A percentile compares a stretch with the other conserved stretches of the same genome.
phyloP scores from a whole-genome alignment of 306 rosid genomes.

The Corylus heterophylla region DNA sequence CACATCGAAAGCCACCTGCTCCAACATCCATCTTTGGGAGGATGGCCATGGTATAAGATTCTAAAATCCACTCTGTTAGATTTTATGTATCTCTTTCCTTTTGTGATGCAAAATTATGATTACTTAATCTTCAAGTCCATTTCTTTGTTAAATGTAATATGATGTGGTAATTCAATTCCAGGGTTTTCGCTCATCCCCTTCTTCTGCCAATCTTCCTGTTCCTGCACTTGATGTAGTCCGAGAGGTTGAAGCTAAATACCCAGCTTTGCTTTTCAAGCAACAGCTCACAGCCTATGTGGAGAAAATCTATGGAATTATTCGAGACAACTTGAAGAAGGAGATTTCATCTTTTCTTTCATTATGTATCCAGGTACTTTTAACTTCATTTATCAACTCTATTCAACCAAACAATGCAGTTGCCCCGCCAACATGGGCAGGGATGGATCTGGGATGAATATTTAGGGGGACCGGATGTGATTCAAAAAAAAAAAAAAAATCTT shows the following conservation, averaged over 20 bases:
- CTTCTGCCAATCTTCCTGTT: constrained; percentile 71
- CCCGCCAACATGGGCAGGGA: constrained; percentile 20
- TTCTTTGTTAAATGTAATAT: constrained; percentile 14
- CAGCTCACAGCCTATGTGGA: constrained; percentile 99
- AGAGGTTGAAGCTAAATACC: constrained; percentile 96
- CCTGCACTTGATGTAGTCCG: constrained; percentile 68
- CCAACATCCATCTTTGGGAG: constrained; percentile 97
- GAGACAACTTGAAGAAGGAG: constrained; percentile 98
- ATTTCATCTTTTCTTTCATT: constrained; percentile 66
- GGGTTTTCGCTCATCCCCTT: constrained; percentile 98
- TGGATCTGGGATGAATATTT: too few species aligned
- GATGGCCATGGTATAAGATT: constrained; percentile 83
- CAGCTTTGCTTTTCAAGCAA: constrained; percentile 99
- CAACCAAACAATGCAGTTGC: constrained; percentile 3
- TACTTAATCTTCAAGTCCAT: neutral
- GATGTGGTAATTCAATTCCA: constrained; percentile 39
- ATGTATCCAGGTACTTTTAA: constrained; percentile 81
- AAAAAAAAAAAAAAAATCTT: too few species aligned
- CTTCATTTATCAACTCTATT: constrained; percentile 20
- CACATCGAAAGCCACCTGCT: constrained; percentile 67
- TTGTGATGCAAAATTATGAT: neutral
- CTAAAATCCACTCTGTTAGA: neutral
- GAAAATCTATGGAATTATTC: constrained; percentile 94
- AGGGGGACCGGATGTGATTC: too few species aligned
- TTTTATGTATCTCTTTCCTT: neutral